phyloP scores from a whole-genome alignment of 2,329 filamentous ascomycete genomes.

The Trichoderma sp. region DNA sequence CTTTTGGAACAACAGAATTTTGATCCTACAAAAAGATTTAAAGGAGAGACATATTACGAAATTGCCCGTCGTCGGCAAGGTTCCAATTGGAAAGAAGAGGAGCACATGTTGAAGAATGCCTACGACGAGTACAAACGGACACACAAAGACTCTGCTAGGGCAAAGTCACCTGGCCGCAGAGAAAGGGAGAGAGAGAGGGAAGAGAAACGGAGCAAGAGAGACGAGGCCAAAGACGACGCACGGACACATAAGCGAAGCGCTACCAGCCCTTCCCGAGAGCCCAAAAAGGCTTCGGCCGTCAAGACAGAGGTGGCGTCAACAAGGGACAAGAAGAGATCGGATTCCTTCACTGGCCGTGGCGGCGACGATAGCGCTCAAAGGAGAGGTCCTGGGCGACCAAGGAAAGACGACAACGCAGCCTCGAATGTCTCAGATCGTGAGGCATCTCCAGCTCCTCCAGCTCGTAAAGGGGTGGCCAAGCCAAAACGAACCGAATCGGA shows the following conservation, averaged over 20 bases:
- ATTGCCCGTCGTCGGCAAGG: conserved; percentile 81
- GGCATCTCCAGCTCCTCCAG: conserved; percentile 54
- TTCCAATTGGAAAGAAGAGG: conserved; percentile 87
- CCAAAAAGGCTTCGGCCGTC: conserved; percentile 45
- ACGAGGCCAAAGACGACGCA: conserved; percentile 49
- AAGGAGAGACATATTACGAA: conserved; percentile 82
- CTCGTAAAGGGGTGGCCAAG: conserved; percentile 50
- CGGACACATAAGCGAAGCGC: conserved; percentile 49
- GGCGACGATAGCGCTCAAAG: conserved; percentile 52
- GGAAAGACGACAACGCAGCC: conserved; percentile 54
- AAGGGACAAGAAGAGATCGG: conserved; percentile 51
- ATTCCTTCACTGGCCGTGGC: conserved; percentile 43
- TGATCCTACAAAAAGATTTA: conserved; percentile 76
- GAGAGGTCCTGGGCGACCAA: conserved; percentile 55
- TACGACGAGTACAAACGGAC: conserved; percentile 65
- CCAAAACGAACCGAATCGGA: conserved; percentile 58
- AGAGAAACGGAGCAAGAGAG: conserved; percentile 45
- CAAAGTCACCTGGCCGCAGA: conserved; percentile 52
- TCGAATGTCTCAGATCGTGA: conserved; percentile 56
- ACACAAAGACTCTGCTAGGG: conserved; percentile 51
- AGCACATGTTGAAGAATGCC: conserved; percentile 74
- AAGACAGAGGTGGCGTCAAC: conserved; percentile 44
- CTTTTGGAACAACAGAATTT: conserved; percentile 76
- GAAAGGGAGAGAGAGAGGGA: conserved; percentile 47
- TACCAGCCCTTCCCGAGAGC: conserved; percentile 53